Percentiles rank a stretch among this genome's conserved stretches.
Evolutionary conservation across 2,329 filamentous ascomycete genomes (phyloP).

Genomic region (Curvularia eragrostidis): DNA sequence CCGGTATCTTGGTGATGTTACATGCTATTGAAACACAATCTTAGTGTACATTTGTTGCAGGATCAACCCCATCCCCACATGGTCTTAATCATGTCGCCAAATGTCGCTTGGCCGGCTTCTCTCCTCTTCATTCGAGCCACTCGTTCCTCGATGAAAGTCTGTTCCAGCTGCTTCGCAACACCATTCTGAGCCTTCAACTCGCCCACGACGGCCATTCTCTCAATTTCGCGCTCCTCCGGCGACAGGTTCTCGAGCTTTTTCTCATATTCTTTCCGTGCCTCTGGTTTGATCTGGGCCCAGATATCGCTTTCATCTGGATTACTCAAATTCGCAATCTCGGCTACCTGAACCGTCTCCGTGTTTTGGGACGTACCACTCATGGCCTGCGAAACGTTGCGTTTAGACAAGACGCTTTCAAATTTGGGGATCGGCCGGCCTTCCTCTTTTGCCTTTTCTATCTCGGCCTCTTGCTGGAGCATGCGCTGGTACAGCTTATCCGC

Average conservation of each 20-base stretch:
- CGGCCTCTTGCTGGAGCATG: constrained; percentile 81
- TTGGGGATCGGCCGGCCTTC: constrained; percentile 61
- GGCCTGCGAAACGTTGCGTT: constrained; percentile 39
- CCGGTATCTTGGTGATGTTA: constrained; percentile 10
- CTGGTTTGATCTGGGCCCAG: constrained; percentile 43
- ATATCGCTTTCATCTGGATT: constrained; percentile 29
- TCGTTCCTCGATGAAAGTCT: constrained; percentile 44
- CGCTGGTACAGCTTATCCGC: constrained; percentile 88
- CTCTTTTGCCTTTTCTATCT: constrained; percentile 72
- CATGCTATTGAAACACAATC: constrained; percentile 12
- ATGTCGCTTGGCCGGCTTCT: constrained; percentile 45
- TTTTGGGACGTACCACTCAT: constrained; percentile 28
- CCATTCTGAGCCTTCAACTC: constrained; percentile 42
- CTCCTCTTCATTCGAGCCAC: constrained; percentile 46
- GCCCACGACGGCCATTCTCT: constrained; percentile 43
- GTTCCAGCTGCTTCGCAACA: constrained; percentile 43
- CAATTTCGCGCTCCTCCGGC: constrained; percentile 43
- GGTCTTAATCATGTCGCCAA: constrained; percentile 49
- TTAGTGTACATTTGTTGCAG: constrained; percentile 11
- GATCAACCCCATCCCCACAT: constrained; percentile 48
- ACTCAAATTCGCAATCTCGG: constrained; percentile 5
- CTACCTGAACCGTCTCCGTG: constrained; percentile 11
- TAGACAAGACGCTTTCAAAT: constrained; percentile 64
- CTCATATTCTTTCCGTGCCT: constrained; percentile 41
- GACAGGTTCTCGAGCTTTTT: constrained; percentile 41